Conservation (phyloP, 805 yeast genomes). For the Debaryomyces maramus region DNA sequence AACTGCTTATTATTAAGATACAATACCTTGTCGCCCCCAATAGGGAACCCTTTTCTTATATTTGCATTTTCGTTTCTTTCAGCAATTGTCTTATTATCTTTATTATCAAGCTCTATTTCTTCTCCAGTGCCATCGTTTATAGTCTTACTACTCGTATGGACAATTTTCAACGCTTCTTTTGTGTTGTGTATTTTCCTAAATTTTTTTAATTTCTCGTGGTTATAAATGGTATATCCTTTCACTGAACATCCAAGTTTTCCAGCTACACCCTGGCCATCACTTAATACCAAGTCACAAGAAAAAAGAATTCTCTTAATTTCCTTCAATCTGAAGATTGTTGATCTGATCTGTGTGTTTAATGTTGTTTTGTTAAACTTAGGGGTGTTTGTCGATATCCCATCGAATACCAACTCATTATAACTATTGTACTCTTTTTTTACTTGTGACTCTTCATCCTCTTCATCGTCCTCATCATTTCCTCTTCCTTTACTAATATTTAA, state of each 20-base stretch:
- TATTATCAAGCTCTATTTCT: slow-evolving; percentile 49
- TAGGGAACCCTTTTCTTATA: slow-evolving; percentile 32
- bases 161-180: slow-evolving; percentile 52
- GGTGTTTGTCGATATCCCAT: slow-evolving; percentile 13
- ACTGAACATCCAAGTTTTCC: slow-evolving; percentile 58
- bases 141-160: slow-evolving; percentile 44
- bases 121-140: slow-evolving; percentile 45
- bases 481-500: slow-evolving; percentile 29
- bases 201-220: slow-evolving; percentile 52
- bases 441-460: slow-evolving; percentile 10
- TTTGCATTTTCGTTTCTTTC: slow-evolving; percentile 34
- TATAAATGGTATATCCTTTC: slow-evolving; percentile 66
- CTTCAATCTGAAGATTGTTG: slow-evolving; percentile 53
- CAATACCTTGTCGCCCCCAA: slow-evolving; percentile 23
- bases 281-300: slow-evolving; percentile 58
- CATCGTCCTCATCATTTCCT: slow-evolving; percentile 13
- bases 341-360: slow-evolving; percentile 42
- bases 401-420: slow-evolving; percentile 7
- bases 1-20: slow-evolving; percentile 25
- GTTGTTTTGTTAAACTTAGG: slow-evolving; percentile 33
- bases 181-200: slow-evolving; percentile 54
- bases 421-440: not conserved
- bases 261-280: slow-evolving; percentile 40
- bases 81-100: slow-evolving; percentile 29
- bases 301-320: slow-evolving; percentile 66